Conservation (phyloP, 164 flowering plant species). For the Vitis vinifera region DNA sequence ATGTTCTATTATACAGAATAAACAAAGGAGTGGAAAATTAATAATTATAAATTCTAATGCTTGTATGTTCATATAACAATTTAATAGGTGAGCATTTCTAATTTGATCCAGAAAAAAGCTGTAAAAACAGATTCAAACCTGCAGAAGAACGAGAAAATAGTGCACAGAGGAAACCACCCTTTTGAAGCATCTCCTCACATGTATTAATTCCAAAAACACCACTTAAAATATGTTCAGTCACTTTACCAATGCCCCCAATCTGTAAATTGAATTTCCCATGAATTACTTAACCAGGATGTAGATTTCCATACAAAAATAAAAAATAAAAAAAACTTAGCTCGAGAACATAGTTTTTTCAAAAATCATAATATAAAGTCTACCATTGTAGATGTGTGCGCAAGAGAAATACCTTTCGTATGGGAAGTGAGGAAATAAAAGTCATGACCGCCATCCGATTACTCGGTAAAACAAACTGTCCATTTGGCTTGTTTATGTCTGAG, state of each 20-base stretch:
- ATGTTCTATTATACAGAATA: too few relatives aligned
- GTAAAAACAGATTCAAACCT: slow-evolving; percentile 45
- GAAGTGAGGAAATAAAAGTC: slow-evolving; percentile 90
- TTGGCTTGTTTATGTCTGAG: slow-evolving; percentile 97
- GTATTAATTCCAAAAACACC: slow-evolving; percentile 77
- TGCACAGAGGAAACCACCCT: slow-evolving; percentile 76
- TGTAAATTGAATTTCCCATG: slow-evolving; percentile 23
- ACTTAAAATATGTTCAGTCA: slow-evolving; percentile 76
- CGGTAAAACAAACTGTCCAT: slow-evolving; percentile 91
- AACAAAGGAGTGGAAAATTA: background rate
- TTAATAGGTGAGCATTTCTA: background rate
- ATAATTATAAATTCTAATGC: background rate
- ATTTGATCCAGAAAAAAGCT: background rate
- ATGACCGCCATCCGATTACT: slow-evolving; percentile 76
- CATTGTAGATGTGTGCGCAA: background rate
- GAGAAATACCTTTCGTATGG: slow-evolving; percentile 76
- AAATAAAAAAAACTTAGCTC: background rate
- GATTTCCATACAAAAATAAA: background rate
- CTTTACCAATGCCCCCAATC: slow-evolving; percentile 99
- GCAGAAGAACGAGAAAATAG: slow-evolving; percentile 77
- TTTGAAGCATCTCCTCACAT: slow-evolving; percentile 85
- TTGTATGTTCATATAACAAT: background rate
- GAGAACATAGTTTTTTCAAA: background rate
- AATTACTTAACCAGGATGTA: background rate
- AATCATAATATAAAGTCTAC: background rate